phyloP scores from a whole-genome alignment of 2,329 filamentous ascomycete species.

The Aschersonia sp. region DNA sequence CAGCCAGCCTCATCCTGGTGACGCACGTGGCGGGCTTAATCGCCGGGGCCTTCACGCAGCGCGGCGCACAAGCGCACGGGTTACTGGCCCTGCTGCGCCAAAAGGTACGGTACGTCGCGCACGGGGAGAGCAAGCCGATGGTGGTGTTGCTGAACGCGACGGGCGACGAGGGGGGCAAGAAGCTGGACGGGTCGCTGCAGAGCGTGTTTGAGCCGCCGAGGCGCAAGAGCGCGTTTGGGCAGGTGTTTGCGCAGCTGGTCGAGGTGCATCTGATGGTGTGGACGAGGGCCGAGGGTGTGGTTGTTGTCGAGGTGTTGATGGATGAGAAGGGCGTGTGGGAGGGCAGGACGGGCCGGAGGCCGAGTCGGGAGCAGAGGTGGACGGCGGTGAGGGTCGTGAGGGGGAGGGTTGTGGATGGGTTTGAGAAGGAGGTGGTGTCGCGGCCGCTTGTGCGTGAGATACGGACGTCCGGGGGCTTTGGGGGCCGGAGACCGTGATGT shows the following conservation, averaged over 20 bases:
- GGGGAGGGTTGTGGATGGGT: constrained; percentile 22
- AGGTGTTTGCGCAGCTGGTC: constrained; percentile 38
- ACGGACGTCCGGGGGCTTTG: constrained; percentile 4
- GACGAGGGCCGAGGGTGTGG: constrained; percentile 1
- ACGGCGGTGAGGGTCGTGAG: constrained; percentile 27
- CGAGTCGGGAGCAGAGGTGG: constrained; percentile 39
- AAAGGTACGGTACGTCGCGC: constrained; percentile 30
- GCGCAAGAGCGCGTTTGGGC: constrained; percentile 37
- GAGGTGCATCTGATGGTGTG: constrained; percentile 40
- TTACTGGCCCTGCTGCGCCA: constrained; percentile 31
- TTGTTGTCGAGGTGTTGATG: constrained; percentile 30
- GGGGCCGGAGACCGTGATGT: constrained; percentile 2
- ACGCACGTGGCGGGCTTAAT: constrained; percentile 40
- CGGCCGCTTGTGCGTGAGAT: not conserved
- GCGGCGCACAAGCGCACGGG: constrained; percentile 32
- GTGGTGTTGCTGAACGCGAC: constrained; percentile 42
- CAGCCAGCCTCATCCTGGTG: constrained; percentile 32
- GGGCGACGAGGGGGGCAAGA: constrained; percentile 1
- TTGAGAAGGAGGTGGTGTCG: not conserved
- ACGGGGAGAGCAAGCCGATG: constrained; percentile 26
- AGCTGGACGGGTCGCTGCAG: constrained; percentile 29
- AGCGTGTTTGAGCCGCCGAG: constrained; percentile 30
- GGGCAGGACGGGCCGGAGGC: constrained; percentile 13
- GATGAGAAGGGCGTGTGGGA: constrained; percentile 35
- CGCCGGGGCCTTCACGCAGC: constrained; percentile 34